Conservation (phyloP, 345 rosid genomes). For the Mangifera indica region DNA sequence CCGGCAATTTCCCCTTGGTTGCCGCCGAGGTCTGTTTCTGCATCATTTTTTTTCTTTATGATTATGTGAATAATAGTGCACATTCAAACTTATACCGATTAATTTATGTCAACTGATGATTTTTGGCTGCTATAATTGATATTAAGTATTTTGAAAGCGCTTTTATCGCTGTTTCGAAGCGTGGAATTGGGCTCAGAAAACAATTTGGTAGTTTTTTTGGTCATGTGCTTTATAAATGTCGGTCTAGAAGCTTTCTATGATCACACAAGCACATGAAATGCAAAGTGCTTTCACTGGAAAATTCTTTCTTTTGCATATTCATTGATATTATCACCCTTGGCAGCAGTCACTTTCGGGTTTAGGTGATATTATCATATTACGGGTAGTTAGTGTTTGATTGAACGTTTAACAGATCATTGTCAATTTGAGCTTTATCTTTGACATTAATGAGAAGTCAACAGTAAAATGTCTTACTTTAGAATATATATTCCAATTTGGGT, state of each 20-base stretch:
- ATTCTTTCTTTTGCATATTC: background rate
- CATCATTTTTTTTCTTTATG: background rate
- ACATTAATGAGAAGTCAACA: background rate
- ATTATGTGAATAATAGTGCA: no score
- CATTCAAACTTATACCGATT: no score
- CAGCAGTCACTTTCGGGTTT: background rate
- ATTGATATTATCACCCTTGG: background rate
- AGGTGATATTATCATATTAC: background rate
- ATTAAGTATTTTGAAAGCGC: no score
- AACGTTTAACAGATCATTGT: no score
- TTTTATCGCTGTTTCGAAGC: no score
- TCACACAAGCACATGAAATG: background rate
- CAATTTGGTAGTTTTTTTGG: background rate
- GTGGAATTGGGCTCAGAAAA: no score
- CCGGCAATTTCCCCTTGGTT: conserved; percentile 78
- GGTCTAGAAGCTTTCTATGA: background rate
- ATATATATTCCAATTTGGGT: background rate
- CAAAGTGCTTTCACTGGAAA: background rate
- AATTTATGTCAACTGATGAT: no score
- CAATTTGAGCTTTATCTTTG: background rate
- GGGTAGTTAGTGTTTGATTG: background rate
- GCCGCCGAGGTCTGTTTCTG: conserved; percentile 58
- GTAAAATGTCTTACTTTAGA: background rate
- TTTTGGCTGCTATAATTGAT: no score
- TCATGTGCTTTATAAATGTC: no score